Conservation (phyloP, 169 alveolate species). For the Eimeria zaria region DNA sequence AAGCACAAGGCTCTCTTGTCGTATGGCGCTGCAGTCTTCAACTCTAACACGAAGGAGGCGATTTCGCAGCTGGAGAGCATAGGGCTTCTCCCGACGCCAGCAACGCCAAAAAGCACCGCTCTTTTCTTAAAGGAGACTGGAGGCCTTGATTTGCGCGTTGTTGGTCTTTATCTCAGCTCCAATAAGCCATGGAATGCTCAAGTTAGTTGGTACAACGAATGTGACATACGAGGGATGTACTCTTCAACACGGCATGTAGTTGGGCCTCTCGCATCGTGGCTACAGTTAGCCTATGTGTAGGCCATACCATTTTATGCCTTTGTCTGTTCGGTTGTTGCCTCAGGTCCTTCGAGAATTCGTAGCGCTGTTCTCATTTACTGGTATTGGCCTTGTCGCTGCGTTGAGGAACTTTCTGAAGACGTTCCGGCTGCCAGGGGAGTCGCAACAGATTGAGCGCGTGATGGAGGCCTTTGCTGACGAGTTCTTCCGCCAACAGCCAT, state of each 20-base stretch:
- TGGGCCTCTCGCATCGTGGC: not conserved
- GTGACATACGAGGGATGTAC: not conserved
- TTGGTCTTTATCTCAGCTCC: constrained; percentile 67
- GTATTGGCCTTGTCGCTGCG: constrained; percentile 93
- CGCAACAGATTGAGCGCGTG: constrained; percentile 96
- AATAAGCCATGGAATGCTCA: constrained; percentile 74
- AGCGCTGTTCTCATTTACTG: constrained; percentile 90
- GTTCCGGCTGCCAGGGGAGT: constrained; percentile 95
- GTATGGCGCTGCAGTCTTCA: constrained; percentile 57
- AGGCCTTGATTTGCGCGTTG: constrained; percentile 69
- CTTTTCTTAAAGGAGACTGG: constrained; percentile 74
- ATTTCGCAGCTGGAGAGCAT: constrained; percentile 60
- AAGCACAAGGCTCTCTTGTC: constrained; percentile 49
- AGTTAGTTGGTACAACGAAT: not conserved
- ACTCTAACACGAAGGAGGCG: constrained; percentile 52
- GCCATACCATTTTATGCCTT: not conserved
- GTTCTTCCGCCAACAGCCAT: constrained; percentile 88
- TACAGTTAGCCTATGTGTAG: not conserved
- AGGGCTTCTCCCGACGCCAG: constrained; percentile 78
- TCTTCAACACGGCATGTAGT: not conserved
- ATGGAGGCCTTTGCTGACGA: constrained; percentile 93
- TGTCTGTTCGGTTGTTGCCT: not conserved
- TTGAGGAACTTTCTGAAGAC: constrained; percentile 91
- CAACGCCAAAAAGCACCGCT: constrained; percentile 81
- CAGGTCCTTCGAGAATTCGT: constrained; percentile 90